Percentiles rank a stretch among this genome's conserved stretches.
Evolutionary conservation across 140 eudicot genomes (phyloP).

Genomic region (Senecio squalidus): DNA sequence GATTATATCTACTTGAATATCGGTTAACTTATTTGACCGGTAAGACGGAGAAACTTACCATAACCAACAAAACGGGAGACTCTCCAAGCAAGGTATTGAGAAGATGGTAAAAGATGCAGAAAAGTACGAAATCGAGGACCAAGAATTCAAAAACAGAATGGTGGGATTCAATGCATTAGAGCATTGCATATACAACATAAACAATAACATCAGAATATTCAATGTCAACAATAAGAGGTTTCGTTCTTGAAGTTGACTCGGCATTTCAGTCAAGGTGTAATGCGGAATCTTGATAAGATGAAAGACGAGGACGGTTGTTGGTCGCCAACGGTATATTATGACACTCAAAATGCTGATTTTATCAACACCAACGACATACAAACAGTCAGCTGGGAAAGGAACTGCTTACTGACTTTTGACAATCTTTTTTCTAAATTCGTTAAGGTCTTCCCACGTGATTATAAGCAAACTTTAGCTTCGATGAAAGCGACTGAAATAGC

Average conservation of each 20-base stretch:
- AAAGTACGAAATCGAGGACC: not conserved
- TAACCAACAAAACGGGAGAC: not conserved
- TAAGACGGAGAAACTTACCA: not conserved
- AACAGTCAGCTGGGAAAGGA: conserved; percentile 86
- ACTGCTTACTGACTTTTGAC: conserved; percentile 76
- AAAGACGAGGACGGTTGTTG: conserved; percentile 93
- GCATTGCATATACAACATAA: not conserved
- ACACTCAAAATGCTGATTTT: conserved; percentile 92
- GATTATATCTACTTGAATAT: too few species aligned
- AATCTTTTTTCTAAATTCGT: conserved; percentile 69
- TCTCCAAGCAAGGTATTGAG: not conserved
- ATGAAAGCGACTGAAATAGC: conserved; percentile 44
- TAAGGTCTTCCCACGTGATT: conserved; percentile 94
- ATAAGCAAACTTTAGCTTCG: conserved; percentile 67
- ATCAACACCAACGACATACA: conserved; percentile 92
- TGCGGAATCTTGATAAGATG: conserved; percentile 82
- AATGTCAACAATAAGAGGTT: not conserved
- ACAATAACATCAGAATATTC: not conserved
- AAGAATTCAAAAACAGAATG: not conserved
- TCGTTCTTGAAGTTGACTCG: conserved; percentile 29
- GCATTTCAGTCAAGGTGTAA: conserved; percentile 75
- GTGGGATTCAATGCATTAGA: not conserved
- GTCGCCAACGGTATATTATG: too few species aligned
- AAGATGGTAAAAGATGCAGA: not conserved
- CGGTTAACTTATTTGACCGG: not conserved